phyloP scores from a whole-genome alignment of 2,329 filamentous ascomycete genomes.

The Cordyceps javanica region DNA sequence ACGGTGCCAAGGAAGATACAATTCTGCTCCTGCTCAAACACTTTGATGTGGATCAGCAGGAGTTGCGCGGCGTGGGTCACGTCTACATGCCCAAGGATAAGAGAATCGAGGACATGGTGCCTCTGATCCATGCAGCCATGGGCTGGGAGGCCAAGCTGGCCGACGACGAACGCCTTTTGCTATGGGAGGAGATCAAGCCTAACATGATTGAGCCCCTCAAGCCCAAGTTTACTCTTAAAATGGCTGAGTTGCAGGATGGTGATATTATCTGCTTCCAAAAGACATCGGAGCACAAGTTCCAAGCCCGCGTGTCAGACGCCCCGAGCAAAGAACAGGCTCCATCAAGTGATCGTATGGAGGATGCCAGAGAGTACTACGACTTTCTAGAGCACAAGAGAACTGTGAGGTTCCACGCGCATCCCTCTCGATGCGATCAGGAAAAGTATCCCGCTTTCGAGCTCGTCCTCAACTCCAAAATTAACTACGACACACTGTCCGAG shows the following conservation, averaged over 20 bases:
- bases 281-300: constrained; percentile 42
- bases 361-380: constrained; percentile 86
- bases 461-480: constrained; percentile 79
- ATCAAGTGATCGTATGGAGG: constrained; percentile 50
- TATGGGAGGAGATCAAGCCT: constrained; percentile 97
- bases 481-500: constrained; percentile 78
- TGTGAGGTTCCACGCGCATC: constrained; percentile 70
- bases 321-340: constrained; percentile 24
- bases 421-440: constrained; percentile 46
- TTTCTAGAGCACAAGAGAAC: constrained; percentile 79
- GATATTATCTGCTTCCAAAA: constrained; percentile 95
- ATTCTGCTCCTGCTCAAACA: constrained; percentile 90
- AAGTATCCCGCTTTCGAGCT: constrained; percentile 66
- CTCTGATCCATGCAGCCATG: constrained; percentile 75
- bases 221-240: constrained; percentile 78
- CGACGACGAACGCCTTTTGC: constrained; percentile 52
- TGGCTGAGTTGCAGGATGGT: constrained; percentile 92
- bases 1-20: constrained; percentile 52
- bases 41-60: constrained; percentile 75
- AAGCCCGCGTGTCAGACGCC: constrained; percentile 25
- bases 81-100: constrained; percentile 83
- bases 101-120: constrained; percentile 78
- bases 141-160: constrained; percentile 72
- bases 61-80: constrained; percentile 69
- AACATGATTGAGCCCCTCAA: constrained; percentile 96